phyloP scores from a whole-genome alignment of 1,139 yeast genomes.

The Protomyces inouyei region DNA sequence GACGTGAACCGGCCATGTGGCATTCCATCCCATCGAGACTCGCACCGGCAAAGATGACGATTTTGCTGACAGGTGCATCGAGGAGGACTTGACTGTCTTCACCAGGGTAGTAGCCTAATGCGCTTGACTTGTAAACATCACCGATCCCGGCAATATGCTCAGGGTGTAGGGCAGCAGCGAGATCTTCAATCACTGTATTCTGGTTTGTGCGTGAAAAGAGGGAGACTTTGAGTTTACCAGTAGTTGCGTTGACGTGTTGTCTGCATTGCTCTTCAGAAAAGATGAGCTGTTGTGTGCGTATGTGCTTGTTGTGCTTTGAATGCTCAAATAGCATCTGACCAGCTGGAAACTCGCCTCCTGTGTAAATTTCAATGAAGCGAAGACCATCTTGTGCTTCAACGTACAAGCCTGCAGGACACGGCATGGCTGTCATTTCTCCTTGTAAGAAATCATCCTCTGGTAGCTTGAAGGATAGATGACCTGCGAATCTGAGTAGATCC shows the following conservation, averaged over 20 bases:
- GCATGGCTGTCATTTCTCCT: slow-evolving; percentile 35
- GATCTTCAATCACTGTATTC: slow-evolving; percentile 37
- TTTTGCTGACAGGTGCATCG: slow-evolving; percentile 42
- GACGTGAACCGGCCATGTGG: not conserved
- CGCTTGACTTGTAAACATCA: not conserved
- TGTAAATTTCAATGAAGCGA: slow-evolving; percentile 60
- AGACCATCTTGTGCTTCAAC: slow-evolving; percentile 61
- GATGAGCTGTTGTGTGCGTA: not conserved
- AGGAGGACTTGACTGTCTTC: slow-evolving; percentile 25
- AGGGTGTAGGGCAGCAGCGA: slow-evolving; percentile 32
- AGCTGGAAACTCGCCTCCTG: slow-evolving; percentile 56
- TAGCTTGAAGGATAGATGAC: slow-evolving; percentile 71
- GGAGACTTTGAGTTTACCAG: not conserved
- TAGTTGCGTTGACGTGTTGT: slow-evolving; percentile 8
- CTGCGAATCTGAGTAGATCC: slow-evolving; percentile 69
- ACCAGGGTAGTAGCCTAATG: not conserved
- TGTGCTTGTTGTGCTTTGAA: slow-evolving; percentile 42
- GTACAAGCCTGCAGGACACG: slow-evolving; percentile 43
- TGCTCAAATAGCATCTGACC: slow-evolving; percentile 62
- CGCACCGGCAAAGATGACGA: slow-evolving; percentile 63
- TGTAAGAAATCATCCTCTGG: slow-evolving; percentile 45
- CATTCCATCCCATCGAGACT: slow-evolving; percentile 63
- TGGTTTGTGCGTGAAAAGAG: not conserved
- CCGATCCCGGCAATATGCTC: not conserved
- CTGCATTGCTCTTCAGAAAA: slow-evolving; percentile 27